phyloP scores from a whole-genome alignment of 2,329 filamentous ascomycete species.

The Talaromyces sp. region DNA sequence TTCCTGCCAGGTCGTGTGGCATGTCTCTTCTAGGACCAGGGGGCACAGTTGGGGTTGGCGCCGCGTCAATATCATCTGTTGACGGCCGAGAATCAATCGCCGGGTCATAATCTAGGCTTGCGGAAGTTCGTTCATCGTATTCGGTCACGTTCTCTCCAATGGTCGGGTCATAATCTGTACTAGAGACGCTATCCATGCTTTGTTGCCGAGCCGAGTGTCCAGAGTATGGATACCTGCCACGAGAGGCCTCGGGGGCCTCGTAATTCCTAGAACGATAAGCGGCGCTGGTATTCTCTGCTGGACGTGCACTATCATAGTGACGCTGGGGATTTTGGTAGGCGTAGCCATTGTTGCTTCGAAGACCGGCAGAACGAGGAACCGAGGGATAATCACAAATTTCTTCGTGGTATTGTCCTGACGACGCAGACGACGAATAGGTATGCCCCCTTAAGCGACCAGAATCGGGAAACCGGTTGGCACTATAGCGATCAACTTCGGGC shows the following conservation, averaged over 20 bases:
- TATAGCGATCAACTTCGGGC: constrained; percentile 33
- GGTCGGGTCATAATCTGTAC: constrained; percentile 53
- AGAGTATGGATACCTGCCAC: background rate
- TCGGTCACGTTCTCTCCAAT: constrained; percentile 6
- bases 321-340: constrained; percentile 58
- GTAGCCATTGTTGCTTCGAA: constrained; percentile 75
- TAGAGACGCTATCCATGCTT: constrained; percentile 70
- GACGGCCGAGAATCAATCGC: constrained; percentile 17
- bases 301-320: constrained; percentile 58
- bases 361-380: constrained; percentile 41
- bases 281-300: constrained; percentile 24
- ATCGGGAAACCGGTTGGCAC: constrained; percentile 20
- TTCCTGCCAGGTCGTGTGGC: constrained; percentile 30
- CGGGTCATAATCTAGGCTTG: constrained; percentile 40
- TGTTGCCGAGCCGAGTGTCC: constrained; percentile 52
- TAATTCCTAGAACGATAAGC: constrained; percentile 15
- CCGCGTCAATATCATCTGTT: constrained; percentile 63
- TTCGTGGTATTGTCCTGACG: constrained; percentile 43
- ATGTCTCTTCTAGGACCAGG: constrained; percentile 62
- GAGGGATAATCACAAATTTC: constrained; percentile 36
- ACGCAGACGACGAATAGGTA: constrained; percentile 55
- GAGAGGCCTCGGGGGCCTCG: constrained; percentile 17
- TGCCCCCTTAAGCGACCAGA: constrained; percentile 48
- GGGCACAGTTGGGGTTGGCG: constrained; percentile 78
- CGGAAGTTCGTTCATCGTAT: constrained; percentile 31